These are phyloP conservation scores for Euphorbia neoarborescens DNA, from an alignment of 441 rosid genomes.

Conservation along the genomic window DNA sequence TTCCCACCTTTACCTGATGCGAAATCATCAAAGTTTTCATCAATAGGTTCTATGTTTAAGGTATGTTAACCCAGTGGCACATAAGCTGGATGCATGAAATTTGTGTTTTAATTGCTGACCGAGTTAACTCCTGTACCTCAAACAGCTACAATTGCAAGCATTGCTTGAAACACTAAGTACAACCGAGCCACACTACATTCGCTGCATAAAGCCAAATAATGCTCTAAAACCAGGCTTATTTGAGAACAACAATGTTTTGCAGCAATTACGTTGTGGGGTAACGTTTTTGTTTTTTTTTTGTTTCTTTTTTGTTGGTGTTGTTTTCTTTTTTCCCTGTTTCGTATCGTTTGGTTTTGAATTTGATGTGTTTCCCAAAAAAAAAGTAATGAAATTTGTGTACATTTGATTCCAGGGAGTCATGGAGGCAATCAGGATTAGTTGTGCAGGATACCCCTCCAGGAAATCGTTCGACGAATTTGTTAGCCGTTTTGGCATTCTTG, in stretches of 20 bases:
- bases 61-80: slow-evolving; percentile 35
- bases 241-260: slow-evolving; percentile 71
- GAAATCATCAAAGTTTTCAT: slow-evolving; percentile 84
- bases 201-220: slow-evolving; percentile 93
- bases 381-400: slow-evolving; percentile 12
- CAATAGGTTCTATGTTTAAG: slow-evolving; percentile 90
- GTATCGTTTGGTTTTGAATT: slow-evolving; percentile 16
- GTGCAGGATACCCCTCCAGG: slow-evolving; percentile 96
- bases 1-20: slow-evolving; percentile 70
- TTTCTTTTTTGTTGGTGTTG: too few relatives aligned
- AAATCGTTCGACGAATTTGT: slow-evolving; percentile 66
- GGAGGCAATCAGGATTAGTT: slow-evolving; percentile 98
- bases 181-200: slow-evolving; percentile 89
- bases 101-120: slow-evolving; percentile 15
- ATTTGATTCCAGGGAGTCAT: slow-evolving; percentile 68
- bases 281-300: slow-evolving; percentile 31
- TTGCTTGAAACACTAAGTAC: slow-evolving; percentile 86
- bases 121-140: slow-evolving; percentile 18
- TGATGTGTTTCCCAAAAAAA: slow-evolving; percentile 5
- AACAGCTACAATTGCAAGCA: slow-evolving; percentile 93
- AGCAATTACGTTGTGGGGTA: slow-evolving; percentile 96
- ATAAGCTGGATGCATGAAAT: slow-evolving; percentile 11
- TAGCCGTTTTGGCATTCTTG: slow-evolving; percentile 57
- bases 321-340: slow-evolving; percentile 27
- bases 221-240: slow-evolving; percentile 75